A percentile compares a stretch with the other conserved stretches of the same genome.
phyloP scores from a whole-genome alignment of 169 alveolate species.

The Plasmodium yoelii region DNA sequence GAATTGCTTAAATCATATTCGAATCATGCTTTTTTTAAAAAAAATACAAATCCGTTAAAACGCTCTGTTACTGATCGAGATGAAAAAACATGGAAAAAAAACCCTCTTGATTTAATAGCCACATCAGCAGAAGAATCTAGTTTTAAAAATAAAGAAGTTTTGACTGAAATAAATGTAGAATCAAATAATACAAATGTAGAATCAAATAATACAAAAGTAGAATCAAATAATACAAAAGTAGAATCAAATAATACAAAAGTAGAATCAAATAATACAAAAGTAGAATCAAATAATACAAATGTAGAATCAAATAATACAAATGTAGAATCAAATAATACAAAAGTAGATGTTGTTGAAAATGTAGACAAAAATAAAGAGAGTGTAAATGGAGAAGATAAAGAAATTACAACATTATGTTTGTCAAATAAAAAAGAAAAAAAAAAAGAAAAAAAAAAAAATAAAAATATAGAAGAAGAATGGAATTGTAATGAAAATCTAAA shows the following conservation, averaged over 20 bases:
- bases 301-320: too few species aligned
- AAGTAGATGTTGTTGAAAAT: too few species aligned
- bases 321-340: too few species aligned
- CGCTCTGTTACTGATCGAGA: neutral
- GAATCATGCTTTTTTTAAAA: slow-evolving; percentile 14
- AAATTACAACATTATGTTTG: neutral
- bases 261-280: too few species aligned
- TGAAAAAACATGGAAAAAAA: slow-evolving; percentile 3
- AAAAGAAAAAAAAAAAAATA: neutral
- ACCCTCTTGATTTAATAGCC: neutral
- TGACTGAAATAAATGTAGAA: neutral
- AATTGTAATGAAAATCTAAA: neutral
- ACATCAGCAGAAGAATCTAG: neutral
- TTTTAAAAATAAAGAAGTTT: neutral
- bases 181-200: too few species aligned
- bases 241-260: too few species aligned
- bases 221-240: too few species aligned
- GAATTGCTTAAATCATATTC: slow-evolving; percentile 21
- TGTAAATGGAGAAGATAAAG: neutral
- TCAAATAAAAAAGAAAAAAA: neutral
- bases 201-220: too few species aligned
- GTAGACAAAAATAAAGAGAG: neutral
- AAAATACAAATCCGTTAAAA: neutral
- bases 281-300: too few species aligned
- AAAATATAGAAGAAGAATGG: neutral